phyloP scores from a whole-genome alignment of 2,329 filamentous ascomycete species.

The Ceratocystis alfenasii region DNA sequence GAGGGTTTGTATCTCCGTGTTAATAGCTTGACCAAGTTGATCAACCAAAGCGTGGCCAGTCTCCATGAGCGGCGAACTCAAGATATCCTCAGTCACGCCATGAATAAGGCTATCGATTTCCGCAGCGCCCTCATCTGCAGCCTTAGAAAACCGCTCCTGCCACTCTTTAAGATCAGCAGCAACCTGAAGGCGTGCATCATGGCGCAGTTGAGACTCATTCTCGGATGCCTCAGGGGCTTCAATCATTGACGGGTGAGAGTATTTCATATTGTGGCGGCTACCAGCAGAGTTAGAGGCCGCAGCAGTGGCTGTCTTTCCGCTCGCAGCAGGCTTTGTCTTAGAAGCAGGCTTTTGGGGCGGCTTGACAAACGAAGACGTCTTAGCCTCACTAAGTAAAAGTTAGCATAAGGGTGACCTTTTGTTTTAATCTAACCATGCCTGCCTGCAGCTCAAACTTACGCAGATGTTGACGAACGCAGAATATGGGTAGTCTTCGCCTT shows the following conservation, averaged over 20 bases:
- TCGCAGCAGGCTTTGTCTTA: constrained; percentile 24
- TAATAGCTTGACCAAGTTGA: constrained; percentile 56
- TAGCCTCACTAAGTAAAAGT: constrained; percentile 9
- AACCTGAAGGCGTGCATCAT: constrained; percentile 54
- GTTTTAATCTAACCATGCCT: not conserved
- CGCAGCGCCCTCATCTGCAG: constrained; percentile 64
- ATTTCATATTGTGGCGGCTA: constrained; percentile 1
- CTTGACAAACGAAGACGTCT: constrained; percentile 21
- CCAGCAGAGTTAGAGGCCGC: constrained; percentile 27
- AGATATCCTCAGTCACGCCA: constrained; percentile 37
- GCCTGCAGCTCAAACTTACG: constrained; percentile 23
- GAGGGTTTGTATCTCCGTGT: constrained; percentile 50
- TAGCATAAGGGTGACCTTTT: not conserved
- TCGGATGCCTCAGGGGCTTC: constrained; percentile 36
- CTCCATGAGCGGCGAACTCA: constrained; percentile 38
- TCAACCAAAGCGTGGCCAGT: constrained; percentile 54
- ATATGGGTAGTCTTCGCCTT: constrained; percentile 28
- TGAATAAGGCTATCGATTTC: constrained; percentile 61
- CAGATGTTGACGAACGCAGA: constrained; percentile 24
- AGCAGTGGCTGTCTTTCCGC: constrained; percentile 22
- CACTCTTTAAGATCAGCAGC: constrained; percentile 68
- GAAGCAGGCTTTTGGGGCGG: constrained; percentile 24
- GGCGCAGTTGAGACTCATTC: constrained; percentile 43
- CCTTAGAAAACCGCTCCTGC: constrained; percentile 78
- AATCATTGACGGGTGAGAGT: constrained; percentile 27